Evolutionary conservation across 495 filamentous ascomycete genomes (phyloP).

Genomic region (Xylaria curta): DNA sequence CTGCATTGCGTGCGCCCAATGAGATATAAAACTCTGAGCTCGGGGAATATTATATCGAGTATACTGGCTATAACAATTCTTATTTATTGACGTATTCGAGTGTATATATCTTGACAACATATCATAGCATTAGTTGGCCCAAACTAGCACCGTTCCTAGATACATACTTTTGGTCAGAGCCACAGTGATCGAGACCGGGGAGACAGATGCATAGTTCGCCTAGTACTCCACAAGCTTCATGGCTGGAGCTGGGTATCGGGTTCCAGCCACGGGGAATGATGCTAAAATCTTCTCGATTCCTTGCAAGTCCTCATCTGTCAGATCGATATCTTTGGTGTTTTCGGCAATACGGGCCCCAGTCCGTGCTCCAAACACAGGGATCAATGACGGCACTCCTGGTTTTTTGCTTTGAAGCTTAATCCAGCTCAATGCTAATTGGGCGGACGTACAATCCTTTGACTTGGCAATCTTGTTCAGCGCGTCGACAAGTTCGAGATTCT

Average conservation of each 20-base stretch:
- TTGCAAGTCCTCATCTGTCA: not conserved
- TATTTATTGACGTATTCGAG: too few species aligned
- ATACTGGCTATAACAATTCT: too few species aligned
- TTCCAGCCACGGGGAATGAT: not conserved
- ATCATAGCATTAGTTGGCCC: too few species aligned
- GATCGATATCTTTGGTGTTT: conserved; percentile 33
- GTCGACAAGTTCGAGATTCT: conserved; percentile 70
- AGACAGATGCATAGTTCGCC: too few species aligned
- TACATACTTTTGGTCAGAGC: too few species aligned
- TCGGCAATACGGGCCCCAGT: conserved; percentile 43
- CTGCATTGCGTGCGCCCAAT: too few species aligned
- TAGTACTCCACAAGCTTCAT: conserved; percentile 9
- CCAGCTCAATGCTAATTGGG: conserved; percentile 75
- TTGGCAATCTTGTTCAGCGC: conserved; percentile 66
- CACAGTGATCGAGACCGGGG: too few species aligned
- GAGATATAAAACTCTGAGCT: too few species aligned
- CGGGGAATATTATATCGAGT: too few species aligned
- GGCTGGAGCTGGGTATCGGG: conserved; percentile 2
- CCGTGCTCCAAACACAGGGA: conserved; percentile 74
- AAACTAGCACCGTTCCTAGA: too few species aligned
- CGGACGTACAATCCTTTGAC: conserved; percentile 65
- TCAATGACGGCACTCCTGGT: conserved; percentile 46
- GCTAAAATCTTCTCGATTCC: not conserved
- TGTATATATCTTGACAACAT: too few species aligned
- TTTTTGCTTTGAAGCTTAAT: conserved; percentile 34